Percentiles rank a stretch among this genome's conserved stretches.
Evolutionary conservation across 1,139 yeast species (phyloP).

Genomic region (Pneumocystis carinii): DNA sequence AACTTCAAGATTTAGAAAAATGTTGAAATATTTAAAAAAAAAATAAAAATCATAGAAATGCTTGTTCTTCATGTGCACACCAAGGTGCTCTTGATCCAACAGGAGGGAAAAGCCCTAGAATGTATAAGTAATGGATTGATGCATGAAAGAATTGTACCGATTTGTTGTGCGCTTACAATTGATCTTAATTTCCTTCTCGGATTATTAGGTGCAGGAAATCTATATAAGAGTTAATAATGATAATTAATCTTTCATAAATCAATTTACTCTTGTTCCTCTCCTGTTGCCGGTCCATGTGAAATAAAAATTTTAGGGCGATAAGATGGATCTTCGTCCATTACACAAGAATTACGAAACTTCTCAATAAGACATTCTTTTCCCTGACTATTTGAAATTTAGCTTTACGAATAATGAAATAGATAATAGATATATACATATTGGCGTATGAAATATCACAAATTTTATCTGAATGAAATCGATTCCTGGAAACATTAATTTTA

Average conservation of each 20-base stretch:
- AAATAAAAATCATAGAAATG: background rate
- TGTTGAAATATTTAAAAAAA: background rate
- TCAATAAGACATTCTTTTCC: conserved; percentile 32
- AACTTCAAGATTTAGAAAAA: background rate
- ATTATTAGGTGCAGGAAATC: conserved; percentile 26
- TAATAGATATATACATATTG: conserved; percentile 23
- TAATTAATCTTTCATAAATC: background rate
- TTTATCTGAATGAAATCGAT: conserved; percentile 34
- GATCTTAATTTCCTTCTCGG: conserved; percentile 25
- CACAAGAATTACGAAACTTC: conserved; percentile 35
- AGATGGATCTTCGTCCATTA: conserved; percentile 33
- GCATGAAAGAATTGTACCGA: conserved; percentile 17
- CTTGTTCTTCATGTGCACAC: conserved; percentile 8
- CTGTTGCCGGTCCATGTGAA: conserved; percentile 28
- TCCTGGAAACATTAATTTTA: conserved; percentile 16
- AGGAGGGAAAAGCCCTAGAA: conserved; percentile 1
- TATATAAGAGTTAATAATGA: background rate
- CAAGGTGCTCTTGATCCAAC: conserved; percentile 11
- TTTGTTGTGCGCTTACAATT: conserved; percentile 23
- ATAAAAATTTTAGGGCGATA: conserved; percentile 32
- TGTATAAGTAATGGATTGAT: conserved; percentile 7
- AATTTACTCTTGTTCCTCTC: conserved; percentile 23
- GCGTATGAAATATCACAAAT: conserved; percentile 38
- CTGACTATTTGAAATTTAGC: conserved; percentile 22
- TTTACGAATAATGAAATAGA: conserved; percentile 10